These are phyloP conservation scores for Ogataea methanolica DNA, from an alignment of 805 yeast species.

Conservation along the genomic window DNA sequence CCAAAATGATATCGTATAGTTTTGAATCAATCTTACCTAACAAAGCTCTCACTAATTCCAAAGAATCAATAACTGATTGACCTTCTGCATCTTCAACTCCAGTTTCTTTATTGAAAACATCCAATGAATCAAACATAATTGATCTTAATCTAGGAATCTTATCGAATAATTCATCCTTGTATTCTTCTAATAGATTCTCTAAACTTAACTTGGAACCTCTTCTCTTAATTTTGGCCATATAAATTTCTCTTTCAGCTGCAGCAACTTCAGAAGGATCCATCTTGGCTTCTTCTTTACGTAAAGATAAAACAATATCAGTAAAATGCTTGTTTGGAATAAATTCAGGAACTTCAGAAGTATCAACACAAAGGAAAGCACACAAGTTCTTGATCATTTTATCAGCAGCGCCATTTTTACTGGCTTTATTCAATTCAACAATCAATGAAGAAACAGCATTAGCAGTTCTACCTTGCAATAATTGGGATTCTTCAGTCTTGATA, in stretches of 20 bases:
- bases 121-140: conserved; percentile 63
- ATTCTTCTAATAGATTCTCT: conserved; percentile 49
- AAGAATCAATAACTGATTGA: conserved; percentile 78
- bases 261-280: conserved; percentile 58
- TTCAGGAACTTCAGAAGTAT: conserved; percentile 93
- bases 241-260: conserved; percentile 55
- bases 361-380: conserved; percentile 92
- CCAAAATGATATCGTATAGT: conserved; percentile 47
- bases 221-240: conserved; percentile 74
- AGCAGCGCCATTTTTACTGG: conserved; percentile 66
- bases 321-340: conserved; percentile 60
- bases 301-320: conserved; percentile 59
- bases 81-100: conserved; percentile 47
- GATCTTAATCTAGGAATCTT: conserved; percentile 63
- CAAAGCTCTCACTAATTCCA: conserved; percentile 76
- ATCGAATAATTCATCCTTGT: conserved; percentile 50
- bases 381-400: conserved; percentile 87
- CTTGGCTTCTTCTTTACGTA: conserved; percentile 71
- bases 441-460: conserved; percentile 66
- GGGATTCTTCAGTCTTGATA: conserved; percentile 68
- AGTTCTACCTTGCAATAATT: conserved; percentile 62
- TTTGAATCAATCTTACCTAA: conserved; percentile 52
- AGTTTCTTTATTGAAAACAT: conserved; percentile 17
- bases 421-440: conserved; percentile 50
- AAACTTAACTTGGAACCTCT: conserved; percentile 77